These are phyloP conservation scores for Colletotrichum echinochloae DNA, from an alignment of 2,329 filamentous ascomycete species.

Conservation along the genomic window DNA sequence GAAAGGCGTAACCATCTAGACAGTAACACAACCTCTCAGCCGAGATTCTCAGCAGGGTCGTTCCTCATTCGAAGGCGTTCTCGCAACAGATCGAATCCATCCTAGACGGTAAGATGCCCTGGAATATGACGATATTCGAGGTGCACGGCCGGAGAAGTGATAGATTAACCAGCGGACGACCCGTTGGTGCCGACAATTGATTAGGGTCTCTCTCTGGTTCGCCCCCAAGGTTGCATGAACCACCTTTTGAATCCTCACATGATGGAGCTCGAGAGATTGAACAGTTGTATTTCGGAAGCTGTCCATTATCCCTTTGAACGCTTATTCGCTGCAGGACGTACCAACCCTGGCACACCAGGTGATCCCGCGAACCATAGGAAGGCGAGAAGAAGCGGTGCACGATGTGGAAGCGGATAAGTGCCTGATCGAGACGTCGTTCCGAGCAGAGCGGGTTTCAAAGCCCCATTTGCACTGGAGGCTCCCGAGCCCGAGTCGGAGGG, in stretches of 20 bases:
- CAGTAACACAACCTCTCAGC: neutral
- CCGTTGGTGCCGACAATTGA: constrained; percentile 9
- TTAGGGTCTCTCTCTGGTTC: constrained; percentile 7
- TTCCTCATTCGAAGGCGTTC: neutral
- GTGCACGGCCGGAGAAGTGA: constrained; percentile 16
- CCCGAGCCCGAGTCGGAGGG: neutral
- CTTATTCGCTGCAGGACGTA: constrained; percentile 15
- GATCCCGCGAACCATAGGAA: neutral
- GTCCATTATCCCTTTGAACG: neutral
- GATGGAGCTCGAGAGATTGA: constrained; percentile 7
- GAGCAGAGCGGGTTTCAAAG: constrained; percentile 16
- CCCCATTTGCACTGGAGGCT: constrained; percentile 9
- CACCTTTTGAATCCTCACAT: constrained; percentile 6
- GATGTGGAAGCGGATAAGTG: constrained; percentile 3
- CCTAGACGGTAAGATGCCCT: no score
- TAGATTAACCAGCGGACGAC: neutral
- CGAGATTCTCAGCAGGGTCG: neutral
- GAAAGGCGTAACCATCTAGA: neutral
- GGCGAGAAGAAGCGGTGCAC: neutral
- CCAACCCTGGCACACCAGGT: constrained; percentile 27
- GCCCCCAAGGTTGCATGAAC: constrained; percentile 8
- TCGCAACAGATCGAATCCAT: neutral
- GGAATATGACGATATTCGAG: neutral
- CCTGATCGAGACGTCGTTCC: constrained; percentile 25
- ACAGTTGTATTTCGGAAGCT: constrained; percentile 3